phyloP scores from a whole-genome alignment of 192 early-diverging fungal species.

The Coemansia sp. region DNA sequence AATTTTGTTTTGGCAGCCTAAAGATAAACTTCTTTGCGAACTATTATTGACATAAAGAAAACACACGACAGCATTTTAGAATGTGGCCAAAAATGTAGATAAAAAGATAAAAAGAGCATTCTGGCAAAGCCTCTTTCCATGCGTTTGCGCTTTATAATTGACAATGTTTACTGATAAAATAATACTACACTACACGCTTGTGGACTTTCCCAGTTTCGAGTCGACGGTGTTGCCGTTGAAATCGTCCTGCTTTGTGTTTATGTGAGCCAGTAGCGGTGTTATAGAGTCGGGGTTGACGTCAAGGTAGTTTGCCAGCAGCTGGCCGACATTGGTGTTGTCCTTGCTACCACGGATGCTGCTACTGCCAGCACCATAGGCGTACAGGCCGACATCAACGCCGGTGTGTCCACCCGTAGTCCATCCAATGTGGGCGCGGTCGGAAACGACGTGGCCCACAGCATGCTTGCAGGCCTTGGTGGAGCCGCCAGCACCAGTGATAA shows the following conservation, averaged over 20 bases:
- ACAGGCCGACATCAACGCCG: slow-evolving; percentile 86
- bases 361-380: slow-evolving; percentile 55
- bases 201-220: background rate
- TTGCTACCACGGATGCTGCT: slow-evolving; percentile 50
- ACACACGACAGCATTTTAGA: no score
- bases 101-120: background rate
- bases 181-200: background rate
- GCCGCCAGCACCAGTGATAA: background rate
- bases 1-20: no score
- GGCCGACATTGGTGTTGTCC: slow-evolving; percentile 69
- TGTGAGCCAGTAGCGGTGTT: slow-evolving; percentile 47
- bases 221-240: background rate
- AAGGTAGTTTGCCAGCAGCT: slow-evolving; percentile 56
- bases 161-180: background rate
- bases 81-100: no score
- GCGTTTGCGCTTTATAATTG: no score
- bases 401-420: slow-evolving; percentile 90
- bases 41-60: no score
- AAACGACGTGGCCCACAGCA: slow-evolving; percentile 24
- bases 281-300: slow-evolving; percentile 51
- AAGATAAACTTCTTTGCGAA: no score
- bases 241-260: background rate
- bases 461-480: slow-evolving; percentile 16
- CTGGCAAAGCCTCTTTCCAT: background rate
- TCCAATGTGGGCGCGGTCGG: slow-evolving; percentile 32